Evolutionary conservation across 306 rosid species (phyloP).

Genomic region (Fagus crenata): DNA sequence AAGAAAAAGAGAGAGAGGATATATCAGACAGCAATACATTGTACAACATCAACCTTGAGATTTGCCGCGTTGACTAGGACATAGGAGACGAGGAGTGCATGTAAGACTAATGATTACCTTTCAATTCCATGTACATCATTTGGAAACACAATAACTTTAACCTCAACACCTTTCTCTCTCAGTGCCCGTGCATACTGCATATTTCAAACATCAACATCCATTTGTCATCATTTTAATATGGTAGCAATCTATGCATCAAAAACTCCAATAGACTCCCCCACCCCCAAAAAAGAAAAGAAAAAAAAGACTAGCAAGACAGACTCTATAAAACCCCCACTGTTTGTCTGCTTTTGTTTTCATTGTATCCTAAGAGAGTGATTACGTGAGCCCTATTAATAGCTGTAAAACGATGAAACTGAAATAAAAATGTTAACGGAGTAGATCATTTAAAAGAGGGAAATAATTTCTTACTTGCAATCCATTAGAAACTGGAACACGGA

Average conservation of each 20-base stretch:
- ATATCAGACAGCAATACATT: slow-evolving; percentile 21
- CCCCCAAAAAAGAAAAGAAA: background rate
- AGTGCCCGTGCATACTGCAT: slow-evolving; percentile 80
- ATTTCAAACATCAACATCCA: slow-evolving; percentile 29
- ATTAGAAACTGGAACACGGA: slow-evolving; percentile 61
- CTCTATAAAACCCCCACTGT: background rate
- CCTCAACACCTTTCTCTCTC: slow-evolving; percentile 72
- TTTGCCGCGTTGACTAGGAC: background rate
- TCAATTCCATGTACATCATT: slow-evolving; percentile 73
- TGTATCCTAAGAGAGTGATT: background rate
- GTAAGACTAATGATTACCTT: slow-evolving; percentile 46
- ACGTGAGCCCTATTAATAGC: background rate
- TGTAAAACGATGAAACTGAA: background rate
- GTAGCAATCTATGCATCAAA: background rate
- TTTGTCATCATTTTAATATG: background rate
- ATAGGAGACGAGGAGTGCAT: slow-evolving; percentile 1
- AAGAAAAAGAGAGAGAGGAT: background rate
- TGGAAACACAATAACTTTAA: slow-evolving; percentile 74
- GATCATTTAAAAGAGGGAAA: slow-evolving; percentile 1
- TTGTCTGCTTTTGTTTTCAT: no score
- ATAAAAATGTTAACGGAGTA: background rate
- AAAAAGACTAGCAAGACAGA: background rate
- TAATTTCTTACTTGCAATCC: slow-evolving; percentile 66
- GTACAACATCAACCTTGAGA: background rate
- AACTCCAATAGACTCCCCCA: background rate